A percentile compares a stretch with the other conserved stretches of the same genome.
phyloP scores from a whole-genome alignment of 257 asterid genomes.

The Phtheirospermum japonicum region DNA sequence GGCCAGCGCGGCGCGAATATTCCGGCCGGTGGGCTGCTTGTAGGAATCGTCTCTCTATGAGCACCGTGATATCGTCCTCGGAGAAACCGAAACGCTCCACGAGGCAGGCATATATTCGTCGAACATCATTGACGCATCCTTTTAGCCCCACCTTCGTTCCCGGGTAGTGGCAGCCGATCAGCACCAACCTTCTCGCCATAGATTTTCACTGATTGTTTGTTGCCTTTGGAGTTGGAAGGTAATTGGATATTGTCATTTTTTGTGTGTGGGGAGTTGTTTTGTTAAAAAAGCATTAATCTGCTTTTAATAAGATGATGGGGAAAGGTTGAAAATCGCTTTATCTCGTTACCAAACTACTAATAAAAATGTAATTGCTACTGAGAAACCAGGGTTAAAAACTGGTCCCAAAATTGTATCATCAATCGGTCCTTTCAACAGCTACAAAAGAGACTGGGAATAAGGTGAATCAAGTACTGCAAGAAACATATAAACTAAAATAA shows the following conservation, averaged over 20 bases:
- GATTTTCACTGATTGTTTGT: neutral
- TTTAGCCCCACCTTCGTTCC: constrained; percentile 88
- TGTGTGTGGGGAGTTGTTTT: neutral
- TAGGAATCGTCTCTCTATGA: constrained; percentile 70
- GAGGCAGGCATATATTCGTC: constrained; percentile 63
- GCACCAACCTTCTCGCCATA: constrained; percentile 80
- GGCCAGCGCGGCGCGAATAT: constrained; percentile 67
- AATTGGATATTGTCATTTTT: neutral
- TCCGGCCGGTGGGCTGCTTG: constrained; percentile 83
- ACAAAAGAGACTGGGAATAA: no score
- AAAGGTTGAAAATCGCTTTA: constrained; percentile 18
- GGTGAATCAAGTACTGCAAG: no score
- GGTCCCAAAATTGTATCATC: no score
- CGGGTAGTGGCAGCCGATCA: constrained; percentile 86
- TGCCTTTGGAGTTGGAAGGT: neutral
- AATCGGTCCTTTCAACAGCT: no score
- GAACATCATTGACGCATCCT: constrained; percentile 95
- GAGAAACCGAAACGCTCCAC: constrained; percentile 77
- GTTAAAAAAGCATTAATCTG: neutral
- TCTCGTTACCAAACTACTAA: no score
- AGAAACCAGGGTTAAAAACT: no score
- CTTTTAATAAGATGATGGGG: constrained; percentile 14
- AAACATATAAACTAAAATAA: no score
- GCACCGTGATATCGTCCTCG: constrained; percentile 66
- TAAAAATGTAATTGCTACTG: no score